Evolutionary conservation across 108 stramenopile genomes (phyloP).

Genomic region (Tribonema minus): DNA sequence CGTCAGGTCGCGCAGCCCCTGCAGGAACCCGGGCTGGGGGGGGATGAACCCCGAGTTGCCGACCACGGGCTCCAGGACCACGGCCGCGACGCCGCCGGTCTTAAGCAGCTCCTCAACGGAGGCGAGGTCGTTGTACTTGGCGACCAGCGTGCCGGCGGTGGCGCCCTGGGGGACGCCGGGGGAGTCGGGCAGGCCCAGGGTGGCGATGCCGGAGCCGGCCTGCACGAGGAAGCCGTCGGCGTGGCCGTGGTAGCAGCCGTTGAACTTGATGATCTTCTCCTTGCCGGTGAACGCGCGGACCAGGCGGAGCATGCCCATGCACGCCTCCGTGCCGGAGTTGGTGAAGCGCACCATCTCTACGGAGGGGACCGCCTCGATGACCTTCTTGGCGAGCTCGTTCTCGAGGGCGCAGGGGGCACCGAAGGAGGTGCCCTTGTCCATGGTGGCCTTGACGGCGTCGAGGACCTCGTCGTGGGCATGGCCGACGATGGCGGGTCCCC

Average conservation of each 20-base stretch:
- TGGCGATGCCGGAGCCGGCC: slow-evolving; percentile 95
- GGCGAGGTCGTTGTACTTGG: slow-evolving; percentile 93
- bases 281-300: slow-evolving; percentile 87
- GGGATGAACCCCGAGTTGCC: slow-evolving; percentile 98
- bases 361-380: slow-evolving; percentile 92
- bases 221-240: slow-evolving; percentile 95
- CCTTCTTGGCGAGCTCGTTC: slow-evolving; percentile 90
- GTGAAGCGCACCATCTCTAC: slow-evolving; percentile 99
- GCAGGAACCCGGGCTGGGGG: slow-evolving; percentile 76
- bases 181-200: slow-evolving; percentile 92
- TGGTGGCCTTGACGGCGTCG: slow-evolving; percentile 75
- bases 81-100: slow-evolving; percentile 86
- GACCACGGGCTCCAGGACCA: slow-evolving; percentile 93
- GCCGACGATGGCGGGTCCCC: slow-evolving; percentile 97
- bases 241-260: slow-evolving; percentile 99
- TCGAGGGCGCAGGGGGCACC: slow-evolving; percentile 91
- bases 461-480: slow-evolving; percentile 95
- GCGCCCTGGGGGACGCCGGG: slow-evolving; percentile 83
- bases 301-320: slow-evolving; percentile 98
- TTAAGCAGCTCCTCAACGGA: slow-evolving; percentile 75
- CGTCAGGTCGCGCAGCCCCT: slow-evolving; percentile 79
- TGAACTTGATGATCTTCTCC: slow-evolving; percentile 96
- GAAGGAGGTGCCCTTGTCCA: slow-evolving; percentile 95
- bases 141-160: slow-evolving; percentile 85
- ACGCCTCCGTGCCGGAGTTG: slow-evolving; percentile 97